Percentiles rank a stretch among this genome's conserved stretches.
phyloP scores from a whole-genome alignment of 108 stramenopile species.

The Cyclotella sp. region DNA sequence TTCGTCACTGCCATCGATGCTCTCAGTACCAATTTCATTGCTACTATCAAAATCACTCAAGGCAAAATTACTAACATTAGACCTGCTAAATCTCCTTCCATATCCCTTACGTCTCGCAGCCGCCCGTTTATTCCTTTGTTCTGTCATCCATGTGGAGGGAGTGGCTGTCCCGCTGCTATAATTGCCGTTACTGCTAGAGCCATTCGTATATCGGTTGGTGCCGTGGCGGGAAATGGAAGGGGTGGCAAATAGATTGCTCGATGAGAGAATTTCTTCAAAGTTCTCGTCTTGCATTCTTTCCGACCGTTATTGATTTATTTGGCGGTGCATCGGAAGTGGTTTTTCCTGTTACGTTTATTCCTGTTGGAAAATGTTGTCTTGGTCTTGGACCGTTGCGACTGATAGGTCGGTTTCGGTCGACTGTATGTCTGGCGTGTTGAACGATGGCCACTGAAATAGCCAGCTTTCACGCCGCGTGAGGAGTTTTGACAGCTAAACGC shows the following conservation, averaged over 20 bases:
- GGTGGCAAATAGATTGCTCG: neutral
- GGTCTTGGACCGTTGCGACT: too few species aligned
- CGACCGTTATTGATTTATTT: neutral
- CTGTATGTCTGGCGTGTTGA: too few species aligned
- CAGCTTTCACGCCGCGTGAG: too few species aligned
- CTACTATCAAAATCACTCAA: neutral
- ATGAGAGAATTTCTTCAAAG: neutral
- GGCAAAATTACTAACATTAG: neutral
- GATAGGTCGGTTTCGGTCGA: too few species aligned
- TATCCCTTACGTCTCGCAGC: slow-evolving; percentile 19
- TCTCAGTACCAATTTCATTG: neutral
- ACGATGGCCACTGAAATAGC: too few species aligned
- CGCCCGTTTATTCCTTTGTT: slow-evolving; percentile 22
- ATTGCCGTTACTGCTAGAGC: neutral
- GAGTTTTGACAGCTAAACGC: too few species aligned
- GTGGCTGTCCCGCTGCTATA: neutral
- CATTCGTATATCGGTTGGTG: neutral
- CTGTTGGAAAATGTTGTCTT: neutral
- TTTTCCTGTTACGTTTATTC: neutral
- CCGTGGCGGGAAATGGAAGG: slow-evolving; percentile 4
- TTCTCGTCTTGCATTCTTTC: slow-evolving; percentile 10
- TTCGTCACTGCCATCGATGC: neutral
- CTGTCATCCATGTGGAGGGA: slow-evolving; percentile 37
- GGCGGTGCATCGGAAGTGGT: neutral
- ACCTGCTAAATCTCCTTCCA: slow-evolving; percentile 25